These are phyloP conservation scores for Volvox reticuliferus DNA, from an alignment of 139 green algal genomes.

Conservation along the genomic window DNA sequence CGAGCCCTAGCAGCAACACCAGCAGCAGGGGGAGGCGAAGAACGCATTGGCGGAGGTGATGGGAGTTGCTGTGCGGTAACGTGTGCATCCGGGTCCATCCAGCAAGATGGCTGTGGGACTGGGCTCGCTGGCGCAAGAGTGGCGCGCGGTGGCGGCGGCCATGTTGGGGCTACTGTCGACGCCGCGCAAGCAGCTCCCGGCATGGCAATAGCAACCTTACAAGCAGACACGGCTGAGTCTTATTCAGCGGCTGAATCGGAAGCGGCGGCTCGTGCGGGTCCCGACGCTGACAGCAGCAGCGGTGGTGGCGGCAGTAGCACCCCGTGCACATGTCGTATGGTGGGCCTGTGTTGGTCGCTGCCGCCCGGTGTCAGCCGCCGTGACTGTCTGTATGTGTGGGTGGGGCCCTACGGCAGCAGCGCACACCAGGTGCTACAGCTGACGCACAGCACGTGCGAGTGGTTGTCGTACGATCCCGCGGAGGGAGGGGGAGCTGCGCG, in stretches of 20 bases:
- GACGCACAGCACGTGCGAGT: constrained; percentile 65
- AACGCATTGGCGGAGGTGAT: too few relatives aligned
- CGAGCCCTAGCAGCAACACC: too few relatives aligned
- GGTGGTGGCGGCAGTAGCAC: not conserved
- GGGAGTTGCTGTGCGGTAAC: too few relatives aligned
- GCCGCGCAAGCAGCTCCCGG: not conserved
- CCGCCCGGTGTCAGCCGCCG: constrained; percentile 38
- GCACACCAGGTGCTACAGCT: constrained; percentile 78
- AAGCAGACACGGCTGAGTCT: too few relatives aligned
- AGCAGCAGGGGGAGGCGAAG: too few relatives aligned
- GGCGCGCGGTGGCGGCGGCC: not conserved
- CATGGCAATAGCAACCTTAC: too few relatives aligned
- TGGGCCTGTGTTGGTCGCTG: constrained; percentile 58
- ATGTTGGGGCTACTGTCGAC: not conserved
- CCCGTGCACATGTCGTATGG: constrained; percentile 22
- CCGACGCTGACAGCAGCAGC: not conserved
- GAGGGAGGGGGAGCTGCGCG: not conserved
- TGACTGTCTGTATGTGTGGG: constrained; percentile 70
- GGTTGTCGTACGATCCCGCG: constrained; percentile 58
- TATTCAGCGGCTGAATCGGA: too few relatives aligned
- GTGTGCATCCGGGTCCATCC: not conserved
- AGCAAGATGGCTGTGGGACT: not conserved
- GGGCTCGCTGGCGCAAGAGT: not conserved
- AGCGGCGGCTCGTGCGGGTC: too few relatives aligned
- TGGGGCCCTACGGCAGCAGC: constrained; percentile 60